phyloP scores from a whole-genome alignment of 352 stramenopile genomes.

The Globisporangium nagaii region DNA sequence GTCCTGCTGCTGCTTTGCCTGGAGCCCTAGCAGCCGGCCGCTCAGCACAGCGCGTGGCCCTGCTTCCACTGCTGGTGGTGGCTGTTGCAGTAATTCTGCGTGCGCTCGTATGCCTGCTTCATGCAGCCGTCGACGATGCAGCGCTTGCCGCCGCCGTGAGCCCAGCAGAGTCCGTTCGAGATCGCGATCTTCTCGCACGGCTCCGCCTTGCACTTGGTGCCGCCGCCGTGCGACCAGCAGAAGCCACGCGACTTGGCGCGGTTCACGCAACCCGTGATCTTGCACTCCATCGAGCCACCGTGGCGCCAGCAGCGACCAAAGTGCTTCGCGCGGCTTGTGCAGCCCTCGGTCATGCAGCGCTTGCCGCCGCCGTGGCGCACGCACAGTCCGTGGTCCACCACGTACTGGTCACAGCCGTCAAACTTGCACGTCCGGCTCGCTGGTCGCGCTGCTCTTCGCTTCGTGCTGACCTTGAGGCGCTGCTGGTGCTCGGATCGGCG shows the following conservation, averaged over 20 bases:
- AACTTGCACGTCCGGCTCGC: constrained; percentile 15
- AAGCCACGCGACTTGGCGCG: constrained; percentile 82
- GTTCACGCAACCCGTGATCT: constrained; percentile 62
- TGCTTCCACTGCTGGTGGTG: constrained; percentile 40
- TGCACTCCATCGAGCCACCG: constrained; percentile 75
- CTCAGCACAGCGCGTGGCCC: neutral
- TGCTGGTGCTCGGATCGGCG: neutral
- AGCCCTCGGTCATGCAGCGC: constrained; percentile 47
- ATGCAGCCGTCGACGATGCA: constrained; percentile 64
- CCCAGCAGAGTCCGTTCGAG: constrained; percentile 72
- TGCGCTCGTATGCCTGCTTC: constrained; percentile 74
- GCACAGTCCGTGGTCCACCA: constrained; percentile 15
- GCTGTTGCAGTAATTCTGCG: constrained; percentile 70
- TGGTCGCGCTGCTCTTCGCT: neutral
- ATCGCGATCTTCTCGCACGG: constrained; percentile 77
- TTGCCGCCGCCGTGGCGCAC: constrained; percentile 40
- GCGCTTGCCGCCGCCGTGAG: constrained; percentile 72
- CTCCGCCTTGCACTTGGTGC: constrained; percentile 72
- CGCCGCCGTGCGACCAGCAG: constrained; percentile 82
- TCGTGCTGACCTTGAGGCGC: constrained; percentile 1
- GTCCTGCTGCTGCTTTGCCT: neutral
- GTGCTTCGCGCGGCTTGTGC: constrained; percentile 70
- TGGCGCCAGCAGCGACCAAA: constrained; percentile 72
- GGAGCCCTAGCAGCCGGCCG: too few species aligned
- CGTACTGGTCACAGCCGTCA: constrained; percentile 15